phyloP scores from a whole-genome alignment of 1,284 basidiomycete species.

The Fomitopsis palustris region DNA sequence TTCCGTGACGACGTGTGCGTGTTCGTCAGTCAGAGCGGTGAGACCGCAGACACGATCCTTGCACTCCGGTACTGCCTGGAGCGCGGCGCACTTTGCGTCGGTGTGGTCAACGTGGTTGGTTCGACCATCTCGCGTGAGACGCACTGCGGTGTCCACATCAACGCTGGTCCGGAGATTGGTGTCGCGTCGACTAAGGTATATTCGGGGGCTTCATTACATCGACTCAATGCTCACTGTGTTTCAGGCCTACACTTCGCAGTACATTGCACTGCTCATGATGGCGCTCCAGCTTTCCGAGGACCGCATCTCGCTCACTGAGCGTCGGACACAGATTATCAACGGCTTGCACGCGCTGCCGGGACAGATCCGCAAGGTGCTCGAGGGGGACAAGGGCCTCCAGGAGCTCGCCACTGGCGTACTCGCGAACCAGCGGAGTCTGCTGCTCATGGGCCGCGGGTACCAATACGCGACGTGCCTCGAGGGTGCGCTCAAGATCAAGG shows the following conservation, averaged over 20 bases:
- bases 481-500: slow-evolving; percentile 99
- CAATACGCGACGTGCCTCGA: slow-evolving; percentile 98
- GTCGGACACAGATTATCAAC: slow-evolving; percentile 92
- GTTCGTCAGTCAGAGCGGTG: slow-evolving; percentile 97
- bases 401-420: slow-evolving; percentile 79
- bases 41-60: slow-evolving; percentile 98
- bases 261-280: slow-evolving; percentile 98
- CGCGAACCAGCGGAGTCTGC: slow-evolving; percentile 81
- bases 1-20: slow-evolving; percentile 99
- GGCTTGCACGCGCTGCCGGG: slow-evolving; percentile 87
- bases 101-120: slow-evolving; percentile 98
- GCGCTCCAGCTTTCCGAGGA: slow-evolving; percentile 97
- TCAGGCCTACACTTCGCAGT: slow-evolving; percentile 98
- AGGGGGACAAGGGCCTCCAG: slow-evolving; percentile 78
- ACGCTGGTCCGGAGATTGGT: slow-evolving; percentile 98
- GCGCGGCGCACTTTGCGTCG: slow-evolving; percentile 92
- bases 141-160: slow-evolving; percentile 99
- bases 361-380: slow-evolving; percentile 89
- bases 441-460: slow-evolving; percentile 98
- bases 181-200: slow-evolving; percentile 97
- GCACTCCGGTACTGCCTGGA: slow-evolving; percentile 96
- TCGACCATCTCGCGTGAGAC: slow-evolving; percentile 98
- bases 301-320: slow-evolving; percentile 87
- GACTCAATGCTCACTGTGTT: slow-evolving; percentile 14
- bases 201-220: background rate